phyloP scores from a whole-genome alignment of 2,329 filamentous ascomycete genomes.

The Alternaria brassicae region DNA sequence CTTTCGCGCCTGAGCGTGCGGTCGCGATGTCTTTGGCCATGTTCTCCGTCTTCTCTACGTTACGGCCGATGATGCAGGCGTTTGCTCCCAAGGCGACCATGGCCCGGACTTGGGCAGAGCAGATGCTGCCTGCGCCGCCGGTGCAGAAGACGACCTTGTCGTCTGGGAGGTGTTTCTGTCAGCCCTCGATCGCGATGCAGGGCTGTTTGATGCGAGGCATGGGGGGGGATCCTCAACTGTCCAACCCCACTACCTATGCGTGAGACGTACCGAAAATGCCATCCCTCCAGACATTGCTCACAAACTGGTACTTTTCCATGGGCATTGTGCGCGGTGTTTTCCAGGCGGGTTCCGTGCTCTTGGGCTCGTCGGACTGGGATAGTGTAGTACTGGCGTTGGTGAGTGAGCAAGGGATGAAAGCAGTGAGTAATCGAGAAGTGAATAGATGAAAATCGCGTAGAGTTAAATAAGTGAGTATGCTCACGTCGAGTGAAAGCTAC shows the following conservation, averaged over 20 bases:
- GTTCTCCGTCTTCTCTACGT: slow-evolving; percentile 82
- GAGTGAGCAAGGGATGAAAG: neutral
- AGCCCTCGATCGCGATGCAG: neutral
- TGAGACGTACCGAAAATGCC: slow-evolving; percentile 75
- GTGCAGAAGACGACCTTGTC: slow-evolving; percentile 94
- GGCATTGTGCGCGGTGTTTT: slow-evolving; percentile 62
- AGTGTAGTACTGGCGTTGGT: slow-evolving; percentile 1
- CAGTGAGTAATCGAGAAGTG: neutral
- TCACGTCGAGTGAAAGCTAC: slow-evolving; percentile 28
- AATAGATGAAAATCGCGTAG: neutral
- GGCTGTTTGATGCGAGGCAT: neutral
- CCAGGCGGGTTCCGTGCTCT: slow-evolving; percentile 19
- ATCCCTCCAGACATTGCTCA: slow-evolving; percentile 85
- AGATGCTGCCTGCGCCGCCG: slow-evolving; percentile 91
- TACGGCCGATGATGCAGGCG: slow-evolving; percentile 92
- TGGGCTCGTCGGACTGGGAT: slow-evolving; percentile 3
- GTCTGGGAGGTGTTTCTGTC: slow-evolving; percentile 57
- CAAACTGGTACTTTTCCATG: slow-evolving; percentile 73
- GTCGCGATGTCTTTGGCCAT: slow-evolving; percentile 83
- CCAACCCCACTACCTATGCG: neutral
- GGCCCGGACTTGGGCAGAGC: slow-evolving; percentile 90
- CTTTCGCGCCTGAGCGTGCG: slow-evolving; percentile 77
- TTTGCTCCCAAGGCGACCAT: slow-evolving; percentile 90
- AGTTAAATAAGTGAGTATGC: slow-evolving; percentile 13
- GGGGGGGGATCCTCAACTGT: neutral